phyloP scores from a whole-genome alignment of 2,329 filamentous ascomycete species.

The Penicillium sp. region DNA sequence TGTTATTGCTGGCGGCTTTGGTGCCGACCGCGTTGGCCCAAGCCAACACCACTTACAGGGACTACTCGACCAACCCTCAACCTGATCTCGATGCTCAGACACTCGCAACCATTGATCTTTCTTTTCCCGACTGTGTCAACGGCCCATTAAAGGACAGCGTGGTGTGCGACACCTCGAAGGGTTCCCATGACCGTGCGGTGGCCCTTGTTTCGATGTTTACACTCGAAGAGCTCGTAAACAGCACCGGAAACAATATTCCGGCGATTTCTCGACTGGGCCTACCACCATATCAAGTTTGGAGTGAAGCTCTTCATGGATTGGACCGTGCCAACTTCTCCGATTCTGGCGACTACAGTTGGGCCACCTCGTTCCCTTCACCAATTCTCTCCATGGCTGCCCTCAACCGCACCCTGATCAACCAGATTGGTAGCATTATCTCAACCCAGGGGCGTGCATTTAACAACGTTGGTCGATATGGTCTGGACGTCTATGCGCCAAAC shows the following conservation, averaged over 20 bases:
- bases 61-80: slow-evolving; percentile 26
- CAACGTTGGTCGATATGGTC: slow-evolving; percentile 50
- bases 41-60: slow-evolving; percentile 25
- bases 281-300: slow-evolving; percentile 59
- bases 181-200: slow-evolving; percentile 40
- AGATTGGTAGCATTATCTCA: slow-evolving; percentile 51
- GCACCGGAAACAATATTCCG: slow-evolving; percentile 46
- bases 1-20: slow-evolving; percentile 19
- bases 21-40: slow-evolving; percentile 23
- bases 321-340: slow-evolving; percentile 55
- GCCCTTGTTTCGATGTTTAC: slow-evolving; percentile 51
- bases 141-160: slow-evolving; percentile 49
- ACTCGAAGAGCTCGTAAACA: slow-evolving; percentile 54
- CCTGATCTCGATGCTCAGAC: slow-evolving; percentile 23
- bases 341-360: slow-evolving; percentile 53
- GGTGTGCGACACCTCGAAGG: slow-evolving; percentile 49
- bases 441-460: slow-evolving; percentile 63
- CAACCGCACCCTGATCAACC: slow-evolving; percentile 57
- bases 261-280: slow-evolving; percentile 56
- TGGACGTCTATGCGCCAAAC: slow-evolving; percentile 53
- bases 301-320: slow-evolving; percentile 57
- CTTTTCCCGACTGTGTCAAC: slow-evolving; percentile 51
- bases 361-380: slow-evolving; percentile 63
- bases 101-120: slow-evolving; percentile 17
- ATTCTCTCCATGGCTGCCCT: slow-evolving; percentile 61